These are phyloP conservation scores for Dryadomyces quercivorus DNA, from an alignment of 2,329 filamentous ascomycete genomes.

Conservation along the genomic window DNA sequence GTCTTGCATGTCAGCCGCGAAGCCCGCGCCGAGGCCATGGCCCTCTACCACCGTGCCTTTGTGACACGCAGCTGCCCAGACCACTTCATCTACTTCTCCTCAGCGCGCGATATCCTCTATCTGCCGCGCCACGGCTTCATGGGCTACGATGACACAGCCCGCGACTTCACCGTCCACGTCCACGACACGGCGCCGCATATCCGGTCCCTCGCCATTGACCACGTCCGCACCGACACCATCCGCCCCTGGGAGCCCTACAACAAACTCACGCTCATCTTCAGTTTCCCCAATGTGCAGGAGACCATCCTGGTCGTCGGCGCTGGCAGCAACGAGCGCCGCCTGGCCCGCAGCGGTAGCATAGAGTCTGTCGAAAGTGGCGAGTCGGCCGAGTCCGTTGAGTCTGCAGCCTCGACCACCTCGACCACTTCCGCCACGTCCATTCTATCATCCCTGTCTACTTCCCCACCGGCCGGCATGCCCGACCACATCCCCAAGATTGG, in stretches of 20 bases:
- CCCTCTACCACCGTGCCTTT: conserved; percentile 24
- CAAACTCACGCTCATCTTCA: conserved; percentile 32
- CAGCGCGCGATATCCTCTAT: conserved; percentile 25
- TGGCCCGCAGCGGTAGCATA: conserved; percentile 4
- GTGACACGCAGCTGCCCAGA: conserved; percentile 19
- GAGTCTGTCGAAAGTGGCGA: conserved; percentile 8
- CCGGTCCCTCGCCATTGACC: conserved; percentile 30
- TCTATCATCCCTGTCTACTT: background rate
- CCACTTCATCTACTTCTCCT: conserved; percentile 24
- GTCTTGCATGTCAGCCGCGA: conserved; percentile 29
- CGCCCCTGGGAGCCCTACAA: conserved; percentile 39
- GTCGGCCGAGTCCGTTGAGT: background rate
- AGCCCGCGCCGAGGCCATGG: conserved; percentile 27
- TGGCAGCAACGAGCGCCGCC: conserved; percentile 4
- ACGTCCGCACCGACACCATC: conserved; percentile 29
- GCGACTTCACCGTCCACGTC: conserved; percentile 27
- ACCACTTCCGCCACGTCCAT: background rate
- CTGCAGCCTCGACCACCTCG: background rate
- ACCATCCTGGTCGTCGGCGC: conserved; percentile 22
- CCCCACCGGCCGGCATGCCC: background rate
- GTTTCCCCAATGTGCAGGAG: conserved; percentile 26
- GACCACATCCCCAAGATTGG: conserved; percentile 9
- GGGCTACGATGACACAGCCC: conserved; percentile 27
- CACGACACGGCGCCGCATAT: conserved; percentile 21
- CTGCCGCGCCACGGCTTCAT: conserved; percentile 24